Evolutionary conservation across 1,284 basidiomycete genomes (phyloP), one percentile per base, ranked within the genome.

Genomic region (Neonothopanus nambi): DNA sequence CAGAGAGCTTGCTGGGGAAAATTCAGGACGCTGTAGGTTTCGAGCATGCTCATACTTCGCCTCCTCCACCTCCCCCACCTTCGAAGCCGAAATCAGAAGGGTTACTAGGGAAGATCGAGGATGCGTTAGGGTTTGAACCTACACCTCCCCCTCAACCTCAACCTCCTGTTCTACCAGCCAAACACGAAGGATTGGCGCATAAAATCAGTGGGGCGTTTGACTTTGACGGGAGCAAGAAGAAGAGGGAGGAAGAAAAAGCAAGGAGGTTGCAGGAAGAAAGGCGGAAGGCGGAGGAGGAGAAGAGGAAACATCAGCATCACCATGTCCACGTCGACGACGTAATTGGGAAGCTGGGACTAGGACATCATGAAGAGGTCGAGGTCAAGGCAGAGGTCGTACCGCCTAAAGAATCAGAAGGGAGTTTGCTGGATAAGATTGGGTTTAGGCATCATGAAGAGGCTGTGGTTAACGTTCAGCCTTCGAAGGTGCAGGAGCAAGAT

Each of bases 401-500:
- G 7, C 18, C 42, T 21, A 26, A 18, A n/a, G 33, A 21, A 6
- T 20, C 36, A 11, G 47, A 51, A 23, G 24, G 24, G 33, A 42
- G 39, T 15, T 8, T 51, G 5, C 17, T 51, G 20, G 51, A 52
- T 17, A 45, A 33, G 28, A 11, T 46, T 12, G 43, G 51, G 5
- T 48, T 18, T 9, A 38, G 23, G 21, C 21, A 39, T n/a, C 13
- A 17, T 8, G 5, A 21, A n/a, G 20, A 5, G 26, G 26, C 26
- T 5, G 26, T 28, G 26, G 43, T 18, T 39, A 9, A 36, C 35
- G 35, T 36, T n/a, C 9, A 9, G 35, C 15, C 18, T 26, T 23
- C 30, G 24, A 7, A 7, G 8, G 38, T 23, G 7, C 21, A 20
- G 37, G 15, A 26, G 26, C 30, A 6, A 18, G 26, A 28, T 5